Conservation (phyloP, 2,329 filamentous ascomycete genomes). For the Verticillium zaregamsianum region DNA sequence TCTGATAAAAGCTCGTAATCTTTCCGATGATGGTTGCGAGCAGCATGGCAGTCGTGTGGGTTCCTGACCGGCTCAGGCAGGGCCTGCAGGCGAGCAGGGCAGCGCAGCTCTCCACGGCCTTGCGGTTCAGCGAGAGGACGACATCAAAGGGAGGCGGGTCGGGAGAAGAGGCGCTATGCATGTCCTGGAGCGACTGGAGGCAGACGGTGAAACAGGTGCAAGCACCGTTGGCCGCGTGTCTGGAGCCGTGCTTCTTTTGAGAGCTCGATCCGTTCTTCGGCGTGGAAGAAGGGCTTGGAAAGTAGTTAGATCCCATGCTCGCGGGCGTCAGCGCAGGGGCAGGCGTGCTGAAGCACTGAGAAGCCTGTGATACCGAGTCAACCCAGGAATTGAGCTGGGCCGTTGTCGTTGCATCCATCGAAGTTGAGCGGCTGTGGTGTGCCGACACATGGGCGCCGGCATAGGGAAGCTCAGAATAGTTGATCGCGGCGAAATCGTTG, state of each 20-base stretch:
- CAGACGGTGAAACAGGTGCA: conserved; percentile 45
- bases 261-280: conserved; percentile 25
- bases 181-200: conserved; percentile 40
- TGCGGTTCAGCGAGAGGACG: conserved; percentile 40
- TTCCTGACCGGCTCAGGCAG: conserved; percentile 39
- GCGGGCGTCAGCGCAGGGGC: conserved; percentile 25
- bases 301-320: conserved; percentile 30
- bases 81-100: conserved; percentile 39
- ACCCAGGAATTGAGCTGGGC: conserved; percentile 22
- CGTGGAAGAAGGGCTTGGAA: conserved; percentile 34
- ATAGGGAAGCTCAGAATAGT: conserved; percentile 21
- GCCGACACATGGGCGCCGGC: conserved; percentile 23
- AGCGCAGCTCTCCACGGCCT: conserved; percentile 43
- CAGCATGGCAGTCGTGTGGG: conserved; percentile 42
- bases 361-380: conserved; percentile 22
- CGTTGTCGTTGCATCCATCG: conserved; percentile 28
- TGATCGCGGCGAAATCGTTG: conserved; percentile 23
- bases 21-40: conserved; percentile 45
- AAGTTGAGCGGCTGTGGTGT: conserved; percentile 25
- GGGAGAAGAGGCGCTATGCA: conserved; percentile 39
- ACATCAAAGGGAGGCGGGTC: conserved; percentile 36
- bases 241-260: conserved; percentile 22
- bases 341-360: conserved; percentile 24
- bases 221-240: conserved; percentile 15
- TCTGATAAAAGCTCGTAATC: conserved; percentile 42